Evolutionary conservation across 2,329 filamentous ascomycete species (phyloP), one percentile per base, ranked within the genome.

Genomic region (Sporothrix globosa): DNA sequence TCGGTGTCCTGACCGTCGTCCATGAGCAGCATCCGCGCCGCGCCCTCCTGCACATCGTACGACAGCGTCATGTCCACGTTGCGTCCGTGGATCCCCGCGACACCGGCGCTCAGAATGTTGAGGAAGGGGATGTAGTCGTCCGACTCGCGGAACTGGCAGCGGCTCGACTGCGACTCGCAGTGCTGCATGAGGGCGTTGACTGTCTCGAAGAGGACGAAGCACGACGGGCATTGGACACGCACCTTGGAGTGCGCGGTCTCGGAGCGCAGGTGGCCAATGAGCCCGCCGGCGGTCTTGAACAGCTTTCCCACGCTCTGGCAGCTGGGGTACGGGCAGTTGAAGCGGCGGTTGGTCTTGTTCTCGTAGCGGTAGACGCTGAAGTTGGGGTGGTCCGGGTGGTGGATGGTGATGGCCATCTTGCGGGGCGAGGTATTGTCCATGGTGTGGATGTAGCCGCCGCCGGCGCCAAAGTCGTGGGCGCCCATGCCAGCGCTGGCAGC

Each of bases 341-440:
- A 91, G 65, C 79, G 81, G 60, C 79, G 76, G 1, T 81, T 78
- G 41, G 82, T 77, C 0, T 77, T 68, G 53, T 83, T 79, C 69
- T 76, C 82, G 79, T 88, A 89, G 6, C 79, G 77, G 1, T 80
- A 77, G 0, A 81, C 77, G 54, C 84, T 81, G 77, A 86, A 90
- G 11, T 41, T 17, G 2, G 69, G 68, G 58, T 71, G 60, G 53
- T 48, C 39, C 13, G 70, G 69, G 58, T 73, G 54, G 69, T 71
- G 27, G 2, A 39, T 7, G 48, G 19, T 27, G 21, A 63, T 10
- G 13, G 4, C 11, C 39, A 13, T 21, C 9, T 4, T n/a, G 17
- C 13, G 2, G 54, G 30, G 19, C 30, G 19, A 19, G 4, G 54
- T 19, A 10, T 17, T 10, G 27, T 27, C 30, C 34, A 39, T 27